These are phyloP conservation scores for Euptelea pleiosperma DNA, from an alignment of 164 flowering plant species.

Conservation along the genomic window DNA sequence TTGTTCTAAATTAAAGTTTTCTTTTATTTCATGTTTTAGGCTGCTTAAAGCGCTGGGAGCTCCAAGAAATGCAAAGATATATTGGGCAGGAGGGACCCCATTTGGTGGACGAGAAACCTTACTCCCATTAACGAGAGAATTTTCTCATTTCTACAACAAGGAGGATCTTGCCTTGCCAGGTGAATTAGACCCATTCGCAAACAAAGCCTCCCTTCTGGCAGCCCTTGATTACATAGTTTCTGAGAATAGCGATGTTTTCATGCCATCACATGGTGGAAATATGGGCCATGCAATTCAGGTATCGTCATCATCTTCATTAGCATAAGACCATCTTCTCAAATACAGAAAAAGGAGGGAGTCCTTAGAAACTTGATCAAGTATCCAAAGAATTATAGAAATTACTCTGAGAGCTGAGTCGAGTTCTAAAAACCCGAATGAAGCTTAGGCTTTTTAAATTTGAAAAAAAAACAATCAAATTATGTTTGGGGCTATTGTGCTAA, in stretches of 20 bases:
- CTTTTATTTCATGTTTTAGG: slow-evolving; percentile 33
- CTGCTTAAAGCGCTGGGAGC: slow-evolving; percentile 95
- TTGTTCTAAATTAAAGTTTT: not conserved
- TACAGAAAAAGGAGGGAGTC: no score
- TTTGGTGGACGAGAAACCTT: slow-evolving; percentile 86
- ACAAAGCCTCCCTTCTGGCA: slow-evolving; percentile 79
- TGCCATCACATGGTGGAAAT: slow-evolving; percentile 99
- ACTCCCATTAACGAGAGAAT: slow-evolving; percentile 61
- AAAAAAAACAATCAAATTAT: slow-evolving; percentile 1
- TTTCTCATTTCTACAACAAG: slow-evolving; percentile 82
- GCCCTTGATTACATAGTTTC: slow-evolving; percentile 86
- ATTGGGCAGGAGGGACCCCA: slow-evolving; percentile 92
- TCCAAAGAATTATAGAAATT: no score
- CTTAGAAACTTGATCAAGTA: no score
- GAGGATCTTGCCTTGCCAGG: slow-evolving; percentile 84
- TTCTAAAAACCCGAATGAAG: no score
- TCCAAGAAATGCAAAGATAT: slow-evolving; percentile 70
- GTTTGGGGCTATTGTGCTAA: not conserved
- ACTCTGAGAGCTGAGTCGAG: not conserved
- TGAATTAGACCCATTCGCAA: slow-evolving; percentile 72
- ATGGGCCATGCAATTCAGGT: slow-evolving; percentile 99
- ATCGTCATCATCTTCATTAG: slow-evolving; percentile 7
- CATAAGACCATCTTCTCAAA: not conserved
- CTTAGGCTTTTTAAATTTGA: no score
- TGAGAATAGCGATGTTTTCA: slow-evolving; percentile 83